Percentiles rank a stretch among this genome's conserved stretches.
These are phyloP conservation scores for Turritis glabra DNA, from an alignment of 345 rosid genomes.

Conservation along the genomic window DNA sequence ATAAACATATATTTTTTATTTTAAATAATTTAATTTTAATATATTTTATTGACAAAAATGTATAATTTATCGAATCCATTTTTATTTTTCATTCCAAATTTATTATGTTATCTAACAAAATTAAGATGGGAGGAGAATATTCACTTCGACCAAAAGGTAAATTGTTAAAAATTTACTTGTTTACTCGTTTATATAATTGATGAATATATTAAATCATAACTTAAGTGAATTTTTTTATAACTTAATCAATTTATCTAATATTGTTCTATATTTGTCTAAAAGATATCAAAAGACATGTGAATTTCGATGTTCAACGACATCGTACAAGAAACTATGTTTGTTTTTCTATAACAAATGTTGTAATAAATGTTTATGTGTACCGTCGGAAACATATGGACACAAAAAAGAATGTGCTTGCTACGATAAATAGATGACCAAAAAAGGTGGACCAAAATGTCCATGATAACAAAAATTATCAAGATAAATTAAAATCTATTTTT, in stretches of 20 bases:
- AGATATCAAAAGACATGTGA: constrained; percentile 34
- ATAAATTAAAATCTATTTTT: no score
- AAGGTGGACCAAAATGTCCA: constrained; percentile 49
- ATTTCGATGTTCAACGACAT: constrained; percentile 29
- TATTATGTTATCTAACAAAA: neutral
- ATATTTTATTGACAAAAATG: neutral
- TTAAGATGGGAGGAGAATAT: constrained; percentile 33
- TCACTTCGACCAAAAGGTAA: constrained; percentile 8
- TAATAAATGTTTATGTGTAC: constrained; percentile 43
- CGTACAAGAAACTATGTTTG: constrained; percentile 27
- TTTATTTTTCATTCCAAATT: neutral
- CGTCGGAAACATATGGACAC: constrained; percentile 46
- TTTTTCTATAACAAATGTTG: constrained; percentile 44
- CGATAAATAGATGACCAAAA: constrained; percentile 33
- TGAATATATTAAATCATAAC: neutral
- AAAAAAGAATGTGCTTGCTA: constrained; percentile 50
- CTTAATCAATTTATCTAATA: neutral
- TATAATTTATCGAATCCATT: neutral
- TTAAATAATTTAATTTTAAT: neutral
- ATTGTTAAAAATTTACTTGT: neutral
- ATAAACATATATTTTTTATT: no score
- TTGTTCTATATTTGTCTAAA: neutral
- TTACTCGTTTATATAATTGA: neutral
- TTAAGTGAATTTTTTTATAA: neutral
- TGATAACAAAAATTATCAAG: constrained; percentile 3